Conservation (phyloP, 2,329 filamentous ascomycete genomes). For the Calonectria pseudoturangicola region DNA sequence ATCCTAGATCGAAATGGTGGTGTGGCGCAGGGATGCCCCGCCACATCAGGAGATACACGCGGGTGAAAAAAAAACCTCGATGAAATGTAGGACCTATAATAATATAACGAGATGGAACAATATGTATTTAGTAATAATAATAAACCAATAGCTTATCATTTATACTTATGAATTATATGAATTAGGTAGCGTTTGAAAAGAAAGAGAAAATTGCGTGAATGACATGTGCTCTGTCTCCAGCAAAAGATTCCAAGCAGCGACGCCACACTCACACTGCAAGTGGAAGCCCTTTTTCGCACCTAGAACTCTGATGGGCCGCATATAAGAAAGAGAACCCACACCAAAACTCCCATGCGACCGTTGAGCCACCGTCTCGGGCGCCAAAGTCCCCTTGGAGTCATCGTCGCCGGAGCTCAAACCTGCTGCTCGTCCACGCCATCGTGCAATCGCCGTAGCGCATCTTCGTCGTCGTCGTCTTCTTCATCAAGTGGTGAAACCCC, state of each 20-base stretch:
- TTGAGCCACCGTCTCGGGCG: constrained; percentile 52
- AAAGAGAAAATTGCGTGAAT: too few relatives aligned
- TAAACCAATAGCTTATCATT: too few relatives aligned
- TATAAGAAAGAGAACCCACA: constrained; percentile 52
- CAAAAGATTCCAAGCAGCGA: neutral
- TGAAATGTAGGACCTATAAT: too few relatives aligned
- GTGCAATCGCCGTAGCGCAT: constrained; percentile 27
- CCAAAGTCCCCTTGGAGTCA: constrained; percentile 51
- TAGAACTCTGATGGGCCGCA: constrained; percentile 48
- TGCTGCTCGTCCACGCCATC: constrained; percentile 22
- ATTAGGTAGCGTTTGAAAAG: too few relatives aligned
- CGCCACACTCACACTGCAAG: constrained; percentile 49
- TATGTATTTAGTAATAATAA: too few relatives aligned
- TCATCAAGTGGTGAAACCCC: constrained; percentile 52
- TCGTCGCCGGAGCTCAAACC: constrained; percentile 42
- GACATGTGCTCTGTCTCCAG: too few relatives aligned
- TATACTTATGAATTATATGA: too few relatives aligned
- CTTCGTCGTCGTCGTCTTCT: constrained; percentile 36
- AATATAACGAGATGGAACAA: too few relatives aligned
- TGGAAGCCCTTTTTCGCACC: constrained; percentile 50
- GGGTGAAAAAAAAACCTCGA: too few relatives aligned
- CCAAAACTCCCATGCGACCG: constrained; percentile 56
- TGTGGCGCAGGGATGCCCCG: constrained; percentile 24
- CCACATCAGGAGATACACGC: constrained; percentile 38
- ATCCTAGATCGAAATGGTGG: neutral